Evolutionary conservation across 2,329 filamentous ascomycete genomes (phyloP).

Genomic region (Fusarium bactridioides): DNA sequence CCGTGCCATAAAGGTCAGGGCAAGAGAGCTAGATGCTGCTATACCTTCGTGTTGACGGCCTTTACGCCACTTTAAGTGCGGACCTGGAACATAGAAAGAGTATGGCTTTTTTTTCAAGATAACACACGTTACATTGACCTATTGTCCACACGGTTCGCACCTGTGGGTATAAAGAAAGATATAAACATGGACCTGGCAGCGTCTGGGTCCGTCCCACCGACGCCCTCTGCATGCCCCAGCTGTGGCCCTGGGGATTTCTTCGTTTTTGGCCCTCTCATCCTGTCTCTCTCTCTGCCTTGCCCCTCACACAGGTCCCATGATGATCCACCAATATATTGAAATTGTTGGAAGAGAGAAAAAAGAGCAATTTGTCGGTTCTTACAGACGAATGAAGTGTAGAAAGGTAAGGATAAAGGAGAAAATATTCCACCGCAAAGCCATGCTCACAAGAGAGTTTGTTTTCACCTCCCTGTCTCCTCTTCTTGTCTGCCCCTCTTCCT

Average conservation of each 20-base stretch:
- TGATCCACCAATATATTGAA: slow-evolving; percentile 4
- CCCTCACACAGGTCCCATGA: not conserved
- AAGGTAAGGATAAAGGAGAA: slow-evolving; percentile 1
- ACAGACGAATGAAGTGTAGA: not conserved
- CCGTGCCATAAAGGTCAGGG: not conserved
- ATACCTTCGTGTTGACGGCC: not conserved
- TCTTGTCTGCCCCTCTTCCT: slow-evolving; percentile 21
- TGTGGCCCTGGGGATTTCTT: slow-evolving; percentile 1
- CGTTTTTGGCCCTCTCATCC: not conserved
- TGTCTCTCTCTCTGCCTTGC: slow-evolving; percentile 1
- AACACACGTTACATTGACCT: slow-evolving; percentile 21
- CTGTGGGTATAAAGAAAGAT: slow-evolving; percentile 21
- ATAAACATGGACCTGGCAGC: slow-evolving; percentile 13
- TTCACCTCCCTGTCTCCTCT: slow-evolving; percentile 5
- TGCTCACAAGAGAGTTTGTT: slow-evolving; percentile 2
- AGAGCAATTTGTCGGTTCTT: not conserved
- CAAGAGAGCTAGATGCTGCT: not conserved
- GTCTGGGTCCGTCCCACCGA: slow-evolving; percentile 14
- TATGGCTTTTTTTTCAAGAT: slow-evolving; percentile 1
- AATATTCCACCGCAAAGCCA: slow-evolving; percentile 3
- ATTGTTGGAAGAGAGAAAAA: not conserved
- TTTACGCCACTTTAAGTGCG: not conserved
- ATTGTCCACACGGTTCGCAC: slow-evolving; percentile 4
- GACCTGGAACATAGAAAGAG: not conserved
- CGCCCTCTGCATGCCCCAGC: not conserved